These are phyloP conservation scores for Pseudoneurospora amorphoporcata DNA, from an alignment of 495 filamentous ascomycete genomes.

Conservation along the genomic window DNA sequence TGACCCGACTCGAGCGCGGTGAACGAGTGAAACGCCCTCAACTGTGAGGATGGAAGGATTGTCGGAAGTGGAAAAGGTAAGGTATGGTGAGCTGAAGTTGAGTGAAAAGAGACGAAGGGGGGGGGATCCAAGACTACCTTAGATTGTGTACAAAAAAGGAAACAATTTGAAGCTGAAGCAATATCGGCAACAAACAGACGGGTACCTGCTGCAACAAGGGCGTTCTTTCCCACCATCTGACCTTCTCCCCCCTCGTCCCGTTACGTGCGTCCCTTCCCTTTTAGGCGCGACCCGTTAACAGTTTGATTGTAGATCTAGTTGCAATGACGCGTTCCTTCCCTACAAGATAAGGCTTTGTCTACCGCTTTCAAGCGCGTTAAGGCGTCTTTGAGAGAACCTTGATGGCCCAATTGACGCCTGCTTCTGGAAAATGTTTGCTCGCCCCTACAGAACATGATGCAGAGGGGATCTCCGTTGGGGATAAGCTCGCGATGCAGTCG, in stretches of 20 bases:
- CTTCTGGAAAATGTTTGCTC: not conserved
- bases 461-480: not conserved
- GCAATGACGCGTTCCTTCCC: not conserved
- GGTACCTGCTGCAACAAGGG: not conserved
- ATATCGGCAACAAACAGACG: constrained; percentile 1
- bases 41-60: not conserved
- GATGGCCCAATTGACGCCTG: not conserved
- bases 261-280: not conserved
- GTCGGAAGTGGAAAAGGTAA: not conserved
- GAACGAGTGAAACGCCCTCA: not conserved
- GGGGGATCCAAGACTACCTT: not conserved
- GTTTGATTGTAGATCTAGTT: not conserved
- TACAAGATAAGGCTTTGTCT: not conserved
- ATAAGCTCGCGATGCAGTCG: not conserved
- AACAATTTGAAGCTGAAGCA: not conserved
- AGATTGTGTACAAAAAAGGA: not conserved
- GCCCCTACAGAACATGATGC: not conserved
- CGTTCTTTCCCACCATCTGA: not conserved
- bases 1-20: not conserved
- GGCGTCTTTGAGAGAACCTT: not conserved
- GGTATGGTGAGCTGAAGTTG: not conserved
- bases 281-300: not conserved
- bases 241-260: not conserved
- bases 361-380: not conserved
- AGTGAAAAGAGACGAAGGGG: not conserved